These are phyloP conservation scores for Psophocarpus tetragonolobus DNA, from an alignment of 306 rosid genomes.

Conservation along the genomic window DNA sequence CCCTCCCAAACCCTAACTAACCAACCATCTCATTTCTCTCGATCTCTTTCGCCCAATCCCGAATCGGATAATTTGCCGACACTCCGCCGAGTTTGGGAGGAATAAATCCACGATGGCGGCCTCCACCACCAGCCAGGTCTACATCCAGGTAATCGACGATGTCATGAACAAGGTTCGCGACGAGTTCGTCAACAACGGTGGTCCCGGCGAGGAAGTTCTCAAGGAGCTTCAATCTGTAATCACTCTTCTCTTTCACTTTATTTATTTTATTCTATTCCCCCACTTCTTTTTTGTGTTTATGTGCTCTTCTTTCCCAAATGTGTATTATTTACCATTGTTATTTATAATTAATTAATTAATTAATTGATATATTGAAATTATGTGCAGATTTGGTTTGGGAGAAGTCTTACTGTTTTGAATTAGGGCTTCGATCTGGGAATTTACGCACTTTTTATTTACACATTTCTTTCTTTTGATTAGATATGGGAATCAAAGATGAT, in stretches of 20 bases:
- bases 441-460: slow-evolving; percentile 37
- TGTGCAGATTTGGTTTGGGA: neutral
- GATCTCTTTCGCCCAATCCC: slow-evolving; percentile 3
- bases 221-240: slow-evolving; percentile 94
- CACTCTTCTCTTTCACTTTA: neutral
- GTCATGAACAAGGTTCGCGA: slow-evolving; percentile 85
- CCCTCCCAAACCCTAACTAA: slow-evolving; percentile 39
- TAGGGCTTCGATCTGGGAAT: slow-evolving; percentile 57
- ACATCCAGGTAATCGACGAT: slow-evolving; percentile 81
- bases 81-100: slow-evolving; percentile 1
- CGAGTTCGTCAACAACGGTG: slow-evolving; percentile 72
- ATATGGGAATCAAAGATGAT: slow-evolving; percentile 89
- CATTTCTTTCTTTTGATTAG: slow-evolving; percentile 40
- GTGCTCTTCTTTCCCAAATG: neutral
- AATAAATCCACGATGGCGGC: slow-evolving; percentile 54
- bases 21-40: slow-evolving; percentile 2
- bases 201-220: slow-evolving; percentile 85
- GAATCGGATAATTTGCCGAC: slow-evolving; percentile 28
- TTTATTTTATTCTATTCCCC: neutral
- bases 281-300: neutral
- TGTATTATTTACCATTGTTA: too few species aligned
- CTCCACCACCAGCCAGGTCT: slow-evolving; percentile 75
- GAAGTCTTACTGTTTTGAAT: slow-evolving; percentile 4
- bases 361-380: neutral
- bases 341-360: neutral